A percentile compares a stretch with the other conserved stretches of the same genome.
These are phyloP conservation scores for Diplocarpon rosae DNA, from an alignment of 2,329 filamentous ascomycete species.

Conservation along the genomic window DNA sequence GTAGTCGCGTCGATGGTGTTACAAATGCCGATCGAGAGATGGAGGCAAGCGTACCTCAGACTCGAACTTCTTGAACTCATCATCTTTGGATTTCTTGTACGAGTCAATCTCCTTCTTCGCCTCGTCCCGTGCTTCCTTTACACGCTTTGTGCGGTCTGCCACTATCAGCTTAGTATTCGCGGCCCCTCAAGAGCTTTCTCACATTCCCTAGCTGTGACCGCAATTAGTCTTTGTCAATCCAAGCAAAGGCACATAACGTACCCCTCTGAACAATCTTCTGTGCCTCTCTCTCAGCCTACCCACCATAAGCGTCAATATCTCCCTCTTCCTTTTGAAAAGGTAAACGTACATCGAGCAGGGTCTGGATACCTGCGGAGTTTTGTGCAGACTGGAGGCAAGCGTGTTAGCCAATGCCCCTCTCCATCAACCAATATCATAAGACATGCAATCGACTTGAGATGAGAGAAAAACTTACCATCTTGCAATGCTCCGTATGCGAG, in stretches of 20 bases:
- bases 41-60: constrained; percentile 38
- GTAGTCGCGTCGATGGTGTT: not conserved
- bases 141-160: constrained; percentile 83
- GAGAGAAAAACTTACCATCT: constrained; percentile 18
- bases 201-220: constrained; percentile 72
- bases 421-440: not conserved
- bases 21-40: not conserved
- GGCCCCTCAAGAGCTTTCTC: constrained; percentile 30
- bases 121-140: constrained; percentile 92
- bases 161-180: constrained; percentile 7
- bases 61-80: constrained; percentile 92
- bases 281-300: constrained; percentile 88
- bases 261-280: constrained; percentile 99
- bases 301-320: constrained; percentile 28
- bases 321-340: not conserved
- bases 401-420: constrained; percentile 12
- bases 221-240: constrained; percentile 25
- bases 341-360: constrained; percentile 84
- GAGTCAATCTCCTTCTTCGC: constrained; percentile 96
- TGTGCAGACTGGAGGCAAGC: constrained; percentile 68
- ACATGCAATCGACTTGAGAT: not conserved
- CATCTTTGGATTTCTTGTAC: constrained; percentile 81
- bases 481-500: constrained; percentile 12
- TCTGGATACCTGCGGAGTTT: constrained; percentile 97
- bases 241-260: constrained; percentile 31